Conservation (phyloP, 176 grass and related monocot species). For the Carex parvula region DNA sequence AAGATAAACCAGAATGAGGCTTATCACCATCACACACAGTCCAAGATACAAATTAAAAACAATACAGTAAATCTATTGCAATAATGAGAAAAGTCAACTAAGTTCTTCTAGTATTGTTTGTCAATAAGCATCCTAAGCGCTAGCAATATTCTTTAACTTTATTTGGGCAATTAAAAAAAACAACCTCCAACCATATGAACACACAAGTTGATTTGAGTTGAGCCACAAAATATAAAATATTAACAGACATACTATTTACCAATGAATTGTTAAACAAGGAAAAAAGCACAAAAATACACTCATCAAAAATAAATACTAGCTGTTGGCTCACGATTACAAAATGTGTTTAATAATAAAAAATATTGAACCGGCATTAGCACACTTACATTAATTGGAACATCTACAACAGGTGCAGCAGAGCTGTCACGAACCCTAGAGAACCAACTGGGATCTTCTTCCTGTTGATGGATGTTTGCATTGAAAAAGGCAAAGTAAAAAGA, state of each 20-base stretch:
- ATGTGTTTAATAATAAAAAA: not conserved
- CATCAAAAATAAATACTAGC: conserved; percentile 1
- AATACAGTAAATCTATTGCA: not conserved
- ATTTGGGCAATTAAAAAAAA: not conserved
- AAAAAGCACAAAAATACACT: not conserved
- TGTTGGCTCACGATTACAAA: not conserved
- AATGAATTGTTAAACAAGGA: not conserved
- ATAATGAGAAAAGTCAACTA: not conserved
- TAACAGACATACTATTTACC: not conserved
- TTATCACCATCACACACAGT: not conserved
- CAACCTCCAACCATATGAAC: not conserved
- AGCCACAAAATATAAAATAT: not conserved
- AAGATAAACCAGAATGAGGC: not conserved
- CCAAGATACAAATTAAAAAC: not conserved
- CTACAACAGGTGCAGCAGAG: conserved; percentile 61
- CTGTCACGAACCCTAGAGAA: conserved; percentile 71
- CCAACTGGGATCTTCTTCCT: conserved; percentile 99
- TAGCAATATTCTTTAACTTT: not conserved
- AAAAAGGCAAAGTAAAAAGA: conserved; percentile 4
- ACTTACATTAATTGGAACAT: conserved; percentile 92
- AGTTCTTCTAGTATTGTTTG: not conserved
- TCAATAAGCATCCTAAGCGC: not conserved
- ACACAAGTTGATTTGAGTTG: not conserved
- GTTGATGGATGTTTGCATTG: conserved; percentile 4
- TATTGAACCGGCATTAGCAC: not conserved